These are phyloP conservation scores for Pichia cephalocereana DNA, from an alignment of 805 yeast species.

Conservation along the genomic window DNA sequence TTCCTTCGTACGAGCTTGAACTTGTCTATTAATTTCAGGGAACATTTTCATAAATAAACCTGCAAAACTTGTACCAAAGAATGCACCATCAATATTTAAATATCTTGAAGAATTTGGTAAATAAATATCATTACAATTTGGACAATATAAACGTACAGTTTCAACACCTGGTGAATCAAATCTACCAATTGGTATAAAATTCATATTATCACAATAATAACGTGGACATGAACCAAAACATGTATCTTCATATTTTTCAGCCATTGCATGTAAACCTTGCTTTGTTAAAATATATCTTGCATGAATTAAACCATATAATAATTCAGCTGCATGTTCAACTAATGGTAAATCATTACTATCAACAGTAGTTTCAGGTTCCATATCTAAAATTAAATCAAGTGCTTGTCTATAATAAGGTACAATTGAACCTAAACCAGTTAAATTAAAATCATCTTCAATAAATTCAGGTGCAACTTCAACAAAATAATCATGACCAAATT, in stretches of 20 bases:
- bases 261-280: constrained; percentile 84
- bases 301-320: constrained; percentile 88
- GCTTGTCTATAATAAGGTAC: constrained; percentile 93
- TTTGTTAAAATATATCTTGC: constrained; percentile 85
- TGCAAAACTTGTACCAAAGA: constrained; percentile 92
- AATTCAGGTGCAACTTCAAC: constrained; percentile 88
- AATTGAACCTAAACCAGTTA: constrained; percentile 77
- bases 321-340: constrained; percentile 84
- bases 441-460: constrained; percentile 92
- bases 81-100: constrained; percentile 89
- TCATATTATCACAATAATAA: constrained; percentile 81
- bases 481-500: constrained; percentile 81
- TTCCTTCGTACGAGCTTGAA: constrained; percentile 43
- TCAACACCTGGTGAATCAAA: constrained; percentile 87
- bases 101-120: constrained; percentile 82
- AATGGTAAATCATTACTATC: constrained; percentile 63
- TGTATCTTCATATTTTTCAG: constrained; percentile 83
- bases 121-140: constrained; percentile 88
- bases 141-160: constrained; percentile 88
- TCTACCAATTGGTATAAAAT: constrained; percentile 83
- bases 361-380: constrained; percentile 54
- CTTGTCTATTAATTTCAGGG: constrained; percentile 77
- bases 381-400: constrained; percentile 78
- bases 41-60: constrained; percentile 86
- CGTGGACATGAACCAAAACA: constrained; percentile 92